Evolutionary conservation across 331 rosid species (phyloP).

Genomic region (Erythrophleum ivorense): DNA sequence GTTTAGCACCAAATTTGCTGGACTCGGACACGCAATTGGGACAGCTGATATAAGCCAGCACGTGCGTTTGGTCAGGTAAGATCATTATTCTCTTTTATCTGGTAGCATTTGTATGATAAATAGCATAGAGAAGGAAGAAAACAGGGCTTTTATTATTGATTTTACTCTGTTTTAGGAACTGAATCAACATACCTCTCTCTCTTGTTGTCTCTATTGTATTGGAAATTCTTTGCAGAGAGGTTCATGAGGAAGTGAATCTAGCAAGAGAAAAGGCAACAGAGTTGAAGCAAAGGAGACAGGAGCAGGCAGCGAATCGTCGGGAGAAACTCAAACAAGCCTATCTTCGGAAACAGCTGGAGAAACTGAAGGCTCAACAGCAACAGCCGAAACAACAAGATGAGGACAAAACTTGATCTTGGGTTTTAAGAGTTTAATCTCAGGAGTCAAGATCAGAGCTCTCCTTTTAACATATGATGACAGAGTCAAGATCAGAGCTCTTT

Average conservation of each 20-base stretch:
- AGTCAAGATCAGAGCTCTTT: too few species aligned
- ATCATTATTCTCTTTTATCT: conserved; percentile 22
- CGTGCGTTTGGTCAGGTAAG: conserved; percentile 77
- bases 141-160: too few species aligned
- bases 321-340: conserved; percentile 85
- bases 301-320: conserved; percentile 71
- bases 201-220: not conserved
- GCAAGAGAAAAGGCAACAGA: conserved; percentile 86
- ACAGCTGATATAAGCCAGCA: conserved; percentile 60
- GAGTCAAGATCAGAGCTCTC: too few species aligned
- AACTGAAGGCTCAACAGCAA: conserved; percentile 74
- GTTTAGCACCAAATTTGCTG: conserved; percentile 56
- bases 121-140: too few species aligned
- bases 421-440: too few species aligned
- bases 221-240: conserved; percentile 79
- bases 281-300: too few species aligned
- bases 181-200: too few species aligned
- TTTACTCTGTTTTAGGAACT: too few species aligned
- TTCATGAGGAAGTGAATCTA: conserved; percentile 83
- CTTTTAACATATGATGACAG: too few species aligned
- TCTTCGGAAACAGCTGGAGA: conserved; percentile 76
- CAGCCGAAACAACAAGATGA: too few species aligned
- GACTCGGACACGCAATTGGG: conserved; percentile 60
- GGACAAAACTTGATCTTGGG: too few species aligned
- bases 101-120: too few species aligned